Evolutionary conservation across 306 rosid genomes (phyloP), one percentile per base, ranked within the genome.

Genomic region (Chamaecrista fasciculata): DNA sequence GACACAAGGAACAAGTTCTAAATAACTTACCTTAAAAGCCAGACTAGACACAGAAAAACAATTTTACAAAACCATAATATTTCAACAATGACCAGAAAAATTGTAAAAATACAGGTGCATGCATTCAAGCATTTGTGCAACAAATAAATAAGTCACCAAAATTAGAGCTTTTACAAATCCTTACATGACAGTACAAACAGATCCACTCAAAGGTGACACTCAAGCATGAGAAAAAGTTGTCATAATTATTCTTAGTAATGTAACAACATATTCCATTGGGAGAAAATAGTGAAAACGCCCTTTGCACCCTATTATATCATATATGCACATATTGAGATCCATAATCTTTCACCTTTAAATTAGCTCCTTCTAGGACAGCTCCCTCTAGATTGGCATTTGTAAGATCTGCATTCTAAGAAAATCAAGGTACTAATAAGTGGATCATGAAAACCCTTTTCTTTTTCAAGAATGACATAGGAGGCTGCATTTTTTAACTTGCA

Each of bases 371-470:
- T 21, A 93, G 80, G 73, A 73, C 72, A 53, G 97, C 98, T 62
- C 96, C 96, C 85, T 93, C 98, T 58, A 93, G 77, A 86, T 93
- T 93, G 58, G 96, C 97, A 74, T 88, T 83, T 31, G 94, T 86
- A 75, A 93, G 94, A 82, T 93, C 98, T 5, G 98, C 98, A 80
- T 83, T 86, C 98, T 93, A 87, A 76, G 70, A 64, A 34, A 64
- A 52, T 43, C 29, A 58, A 47, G 34, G 62, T 33, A 60, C 8
- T 20, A 21, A 59, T 73, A 59, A 71, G 56, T 31, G 47, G 44
- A 50, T 42, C 62, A 67, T 34, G 31, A 47, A 55, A 39, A 50
- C 36, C 75, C 25, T 47, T 44, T 29, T 24, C 50, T 44, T 29
- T 64, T 34, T 4, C 3, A 70, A 77, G 51, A 24, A 51, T 16